These are phyloP conservation scores for Atractiella rhizophila DNA, from an alignment of 768 basidiomycete species.

Conservation along the genomic window DNA sequence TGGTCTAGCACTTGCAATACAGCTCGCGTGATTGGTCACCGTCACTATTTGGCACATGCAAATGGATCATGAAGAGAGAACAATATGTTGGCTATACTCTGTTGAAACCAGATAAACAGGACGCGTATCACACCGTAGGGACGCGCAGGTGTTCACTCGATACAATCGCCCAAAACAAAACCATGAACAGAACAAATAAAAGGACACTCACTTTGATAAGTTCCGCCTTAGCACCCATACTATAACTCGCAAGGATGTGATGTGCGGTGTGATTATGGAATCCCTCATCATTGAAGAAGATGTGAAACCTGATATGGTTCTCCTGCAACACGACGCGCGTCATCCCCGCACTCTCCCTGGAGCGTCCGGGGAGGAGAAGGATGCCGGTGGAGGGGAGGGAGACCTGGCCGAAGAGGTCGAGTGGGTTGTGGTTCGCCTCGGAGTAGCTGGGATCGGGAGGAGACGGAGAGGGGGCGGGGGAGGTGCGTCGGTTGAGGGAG, in stretches of 20 bases:
- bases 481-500: no score
- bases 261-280: constrained; percentile 10
- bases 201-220: constrained; percentile 1
- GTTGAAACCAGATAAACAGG: no score
- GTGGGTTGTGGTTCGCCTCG: no score
- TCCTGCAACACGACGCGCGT: constrained; percentile 1
- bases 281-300: constrained; percentile 4
- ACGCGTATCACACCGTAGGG: no score
- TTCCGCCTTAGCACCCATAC: constrained; percentile 3
- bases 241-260: constrained; percentile 5
- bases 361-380: constrained; percentile 3
- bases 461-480: background rate
- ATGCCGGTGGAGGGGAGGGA: background rate
- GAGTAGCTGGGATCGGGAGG: background rate
- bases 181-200: background rate
- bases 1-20: no score
- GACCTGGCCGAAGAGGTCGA: background rate
- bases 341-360: background rate
- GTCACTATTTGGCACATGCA: no score
- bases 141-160: no score
- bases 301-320: constrained; percentile 3
- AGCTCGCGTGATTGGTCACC: no score
- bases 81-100: no score
- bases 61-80: no score
- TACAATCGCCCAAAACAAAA: no score